Evolutionary conservation across 2,329 filamentous ascomycete species (phyloP), one percentile per base, ranked within the genome.

Genomic region (Emericellopsis atlantica): DNA sequence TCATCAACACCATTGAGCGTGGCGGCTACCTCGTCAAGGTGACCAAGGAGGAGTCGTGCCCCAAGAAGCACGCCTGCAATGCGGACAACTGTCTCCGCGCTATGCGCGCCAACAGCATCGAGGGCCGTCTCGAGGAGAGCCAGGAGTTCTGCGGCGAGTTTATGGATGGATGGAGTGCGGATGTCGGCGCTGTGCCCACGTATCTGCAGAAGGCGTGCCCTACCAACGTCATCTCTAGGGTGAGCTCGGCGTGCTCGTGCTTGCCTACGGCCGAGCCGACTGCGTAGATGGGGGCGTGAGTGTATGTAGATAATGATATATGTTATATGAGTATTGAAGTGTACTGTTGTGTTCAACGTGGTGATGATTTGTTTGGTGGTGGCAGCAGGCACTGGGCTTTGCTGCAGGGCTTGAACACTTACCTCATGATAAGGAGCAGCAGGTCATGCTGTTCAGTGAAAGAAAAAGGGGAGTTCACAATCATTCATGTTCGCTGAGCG

Each of bases 1-100:
- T 66, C 26, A 47, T 67, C 40, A 65, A 66, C 51, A 63, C 58
- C 15, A 66, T 66, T 44, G 64, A 66, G 52, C 49, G 62, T 7
- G 64, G 64, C 36, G 55, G 54, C 2, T 66, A 63, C 47, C 51
- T 61, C 21, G 51, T 66, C 26, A 46, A 61, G 52, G 48, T 51
- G 49, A 51, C 47, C 12, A 49, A 46, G 47, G 40, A 35, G 12
- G 49, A 51, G 36, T 33, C 40, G 15, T 51, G 48, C 47, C 45
- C 46, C 41, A 43, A 44, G 29, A 50, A 49, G 43, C 26, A 29
- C 26, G 43, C 29, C n/a, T 45, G 44, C 39, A 41, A 39, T 32
- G 41, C 44, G 18, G 41, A 45, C 44, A 43, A 45, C 41, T 45
- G 44, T 35, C 39, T 45, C 32, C 44, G 44, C 24, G 44, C 44